Evolutionary conservation across 2,329 filamentous ascomycete species (phyloP), one percentile per base, ranked within the genome.

Genomic region (Trichoderma hamatum): DNA sequence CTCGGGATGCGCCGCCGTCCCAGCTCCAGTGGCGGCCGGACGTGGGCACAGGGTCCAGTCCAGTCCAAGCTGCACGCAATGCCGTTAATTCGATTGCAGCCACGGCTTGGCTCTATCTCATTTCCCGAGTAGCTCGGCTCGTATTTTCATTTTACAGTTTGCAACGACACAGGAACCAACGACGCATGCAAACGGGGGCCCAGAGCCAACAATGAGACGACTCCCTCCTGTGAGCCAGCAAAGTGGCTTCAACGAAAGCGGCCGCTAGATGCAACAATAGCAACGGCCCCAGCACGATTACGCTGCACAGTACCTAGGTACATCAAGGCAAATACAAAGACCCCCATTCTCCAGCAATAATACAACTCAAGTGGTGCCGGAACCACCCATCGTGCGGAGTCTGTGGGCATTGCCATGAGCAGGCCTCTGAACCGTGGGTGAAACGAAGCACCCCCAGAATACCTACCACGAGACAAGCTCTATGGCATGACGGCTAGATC

Each of bases 21-120:
- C 30, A 39, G 13, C 56, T 3, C 28, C 60, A 32, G 51, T 46
- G 62, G 62, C 62, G 49, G 62, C 39, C 9, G 39, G 51, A 46
- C 24, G 55, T 65, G 39, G 26, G 62, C 52, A 58, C 51, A 66
- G 52, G 63, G 63, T 66, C 52, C 36, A 66, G 19, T 43, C 32
- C 36, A 43, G 5, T 5, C 30, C 9, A 19, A 19, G 36, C 19
- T 34, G 28, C 52, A 28, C 28, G 52, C 54, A 16, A 11, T 64
- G 28, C 46, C 30, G 13, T 24, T 52, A 7, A 64, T 39, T 54
- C 19, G 46, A 36, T 19, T 39, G 61, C 54, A 32, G 21, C 49
- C 46, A 21, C 51, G 32, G 36, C 24, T 30, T 34, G 49, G 30
- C 19, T n/a, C 10, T 7, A 43, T 19, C 30, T 64, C 61, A 64